phyloP scores from a whole-genome alignment of 495 filamentous ascomycete species.

The Aspergillus homomorphus region DNA sequence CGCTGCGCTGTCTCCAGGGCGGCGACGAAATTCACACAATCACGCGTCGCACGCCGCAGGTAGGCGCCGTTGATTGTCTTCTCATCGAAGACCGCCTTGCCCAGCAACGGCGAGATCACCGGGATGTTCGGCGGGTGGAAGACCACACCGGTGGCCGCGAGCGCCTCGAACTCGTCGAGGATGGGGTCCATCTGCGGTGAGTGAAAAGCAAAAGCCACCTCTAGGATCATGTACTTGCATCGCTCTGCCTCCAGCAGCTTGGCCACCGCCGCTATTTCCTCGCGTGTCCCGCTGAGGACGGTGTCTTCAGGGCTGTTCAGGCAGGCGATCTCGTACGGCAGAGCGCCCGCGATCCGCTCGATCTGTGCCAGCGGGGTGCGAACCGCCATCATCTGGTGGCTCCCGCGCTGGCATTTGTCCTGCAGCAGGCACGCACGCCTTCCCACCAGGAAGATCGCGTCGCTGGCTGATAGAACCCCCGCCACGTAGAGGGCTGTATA shows the following conservation, averaged over 20 bases:
- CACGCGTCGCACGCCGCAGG: no score
- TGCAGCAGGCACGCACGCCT: constrained; percentile 22
- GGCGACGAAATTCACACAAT: no score
- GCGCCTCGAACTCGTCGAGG: constrained; percentile 40
- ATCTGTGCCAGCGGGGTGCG: constrained; percentile 26
- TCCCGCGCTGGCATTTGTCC: constrained; percentile 14
- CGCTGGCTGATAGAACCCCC: constrained; percentile 70
- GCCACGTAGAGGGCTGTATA: constrained; percentile 79
- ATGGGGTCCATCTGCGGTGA: constrained; percentile 51
- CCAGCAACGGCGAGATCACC: no score
- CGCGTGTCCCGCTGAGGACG: constrained; percentile 54
- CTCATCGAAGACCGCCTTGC: no score
- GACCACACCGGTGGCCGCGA: constrained; percentile 21
- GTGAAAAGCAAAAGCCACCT: constrained; percentile 55
- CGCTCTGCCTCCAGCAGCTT: constrained; percentile 13
- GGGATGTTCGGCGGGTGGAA: constrained; percentile 32
- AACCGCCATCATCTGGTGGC: constrained; percentile 55
- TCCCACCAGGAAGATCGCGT: constrained; percentile 60
- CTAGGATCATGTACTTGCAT: constrained; percentile 32
- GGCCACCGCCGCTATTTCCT: constrained; percentile 30
- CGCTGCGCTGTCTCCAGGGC: no score
- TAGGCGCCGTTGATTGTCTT: no score
- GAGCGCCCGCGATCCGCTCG: constrained; percentile 21
- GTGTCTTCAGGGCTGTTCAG: constrained; percentile 60
- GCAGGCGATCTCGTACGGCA: constrained; percentile 49